Base-by-base conservation (phyloP, 176 grass and related monocot species). In the Eragrostis nindensis region DNA sequence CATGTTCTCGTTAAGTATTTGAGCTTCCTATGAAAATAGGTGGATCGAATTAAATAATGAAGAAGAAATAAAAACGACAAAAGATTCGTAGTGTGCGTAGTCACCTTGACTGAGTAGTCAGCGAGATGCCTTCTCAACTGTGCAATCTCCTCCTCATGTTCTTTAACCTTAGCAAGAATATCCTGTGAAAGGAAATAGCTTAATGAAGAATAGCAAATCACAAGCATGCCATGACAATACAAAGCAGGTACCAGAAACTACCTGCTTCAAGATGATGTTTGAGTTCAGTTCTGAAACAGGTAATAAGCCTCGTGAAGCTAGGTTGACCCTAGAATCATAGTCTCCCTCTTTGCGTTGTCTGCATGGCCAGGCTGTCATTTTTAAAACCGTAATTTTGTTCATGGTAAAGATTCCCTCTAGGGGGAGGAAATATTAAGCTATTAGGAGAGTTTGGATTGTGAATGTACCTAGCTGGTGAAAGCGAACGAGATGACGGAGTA, bases 101-200 rank as follows among this genome's bases (percentile, higher is more conserved):
- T 68, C 19, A 93, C 96, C 92, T 99, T 99, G 43, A 88, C 77
- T 9, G 92, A 95, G 68, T 95, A 99, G 10, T 95, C 92, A 67
- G 86, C 67, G 25, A 99, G 90, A 88, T 99, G 92, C 42, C 90
- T 93, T 77, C 88, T 95, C 71, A 99, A 76, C 30, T 93, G 90
- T 50, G 56, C 86, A 83, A 93, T 95, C 86, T 99, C 96, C 91
- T 95, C 96, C 89, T 95, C 96, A 14, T 88, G 88, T 73, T 95
- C 79, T 86, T 90, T 99, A 25, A 93, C 88, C 84, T 93, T 99
- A 42, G 45, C 66, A 82, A 90, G 72, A 60, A 95, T 88, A 87
- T 99, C 96, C 96, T 99, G 47, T 26, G 64, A 19, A 76, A 61
- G 11, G 30, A 72, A 77, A 46, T 25, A 71, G 15, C 57, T 32